Conservation (phyloP, 805 yeast species). For the Saturnispora gosingensis region DNA sequence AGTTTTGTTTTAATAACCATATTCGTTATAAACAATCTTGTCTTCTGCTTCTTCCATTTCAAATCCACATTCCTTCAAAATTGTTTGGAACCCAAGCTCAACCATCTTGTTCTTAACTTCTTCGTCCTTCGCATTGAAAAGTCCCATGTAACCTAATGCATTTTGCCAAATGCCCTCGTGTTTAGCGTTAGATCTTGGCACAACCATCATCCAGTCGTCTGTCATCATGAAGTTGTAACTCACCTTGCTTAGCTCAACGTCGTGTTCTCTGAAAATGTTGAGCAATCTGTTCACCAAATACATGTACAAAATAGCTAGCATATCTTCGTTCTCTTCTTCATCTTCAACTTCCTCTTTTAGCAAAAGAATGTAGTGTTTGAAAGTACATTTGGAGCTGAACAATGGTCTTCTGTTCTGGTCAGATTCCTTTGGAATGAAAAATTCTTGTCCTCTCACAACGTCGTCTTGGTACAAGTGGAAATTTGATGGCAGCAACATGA, state of each 20-base stretch:
- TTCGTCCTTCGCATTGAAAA: conserved; percentile 64
- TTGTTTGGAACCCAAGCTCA: conserved; percentile 38
- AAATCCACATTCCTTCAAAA: conserved; percentile 60
- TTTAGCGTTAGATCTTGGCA: conserved; percentile 64
- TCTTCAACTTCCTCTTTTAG: conserved; percentile 34
- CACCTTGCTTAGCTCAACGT: conserved; percentile 30
- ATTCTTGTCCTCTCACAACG: conserved; percentile 34
- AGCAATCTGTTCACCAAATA: conserved; percentile 63
- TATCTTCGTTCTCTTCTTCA: conserved; percentile 42
- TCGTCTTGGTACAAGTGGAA: conserved; percentile 51
- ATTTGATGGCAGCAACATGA: conserved; percentile 57
- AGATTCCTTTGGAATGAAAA: conserved; percentile 44
- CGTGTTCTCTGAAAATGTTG: conserved; percentile 51
- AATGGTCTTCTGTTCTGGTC: conserved; percentile 44
- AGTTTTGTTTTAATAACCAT: conserved; percentile 34
- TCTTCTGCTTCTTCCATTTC: conserved; percentile 45
- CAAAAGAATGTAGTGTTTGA: conserved; percentile 77
- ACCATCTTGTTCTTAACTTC: conserved; percentile 41
- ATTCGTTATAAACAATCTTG: conserved; percentile 44
- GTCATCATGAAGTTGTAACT: conserved; percentile 82
- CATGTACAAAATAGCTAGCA: conserved; percentile 59
- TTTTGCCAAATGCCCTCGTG: conserved; percentile 59
- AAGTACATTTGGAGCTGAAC: conserved; percentile 51
- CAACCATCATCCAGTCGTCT: conserved; percentile 70
- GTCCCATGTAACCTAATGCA: conserved; percentile 72